Percentiles rank a stretch among this genome's conserved stretches.
phyloP scores from a whole-genome alignment of 2,329 filamentous ascomycete species.

The Diaporthe humulicola region DNA sequence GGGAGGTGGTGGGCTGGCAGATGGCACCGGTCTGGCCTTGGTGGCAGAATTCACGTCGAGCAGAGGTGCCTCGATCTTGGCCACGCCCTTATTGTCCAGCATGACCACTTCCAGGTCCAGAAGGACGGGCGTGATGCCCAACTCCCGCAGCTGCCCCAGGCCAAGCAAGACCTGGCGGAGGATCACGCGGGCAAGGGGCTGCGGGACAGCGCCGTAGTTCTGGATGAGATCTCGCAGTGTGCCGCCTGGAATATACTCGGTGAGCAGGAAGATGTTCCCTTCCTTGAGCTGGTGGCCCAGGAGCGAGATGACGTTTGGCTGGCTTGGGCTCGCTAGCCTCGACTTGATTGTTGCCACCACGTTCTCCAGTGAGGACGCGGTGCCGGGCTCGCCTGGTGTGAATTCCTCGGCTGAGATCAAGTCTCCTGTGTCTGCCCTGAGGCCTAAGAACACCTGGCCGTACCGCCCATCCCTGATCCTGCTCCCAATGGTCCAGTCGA shows the following conservation, averaged over 20 bases:
- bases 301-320: constrained; percentile 22
- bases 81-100: constrained; percentile 4
- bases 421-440: constrained; percentile 29
- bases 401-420: constrained; percentile 32
- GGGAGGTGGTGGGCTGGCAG: background rate
- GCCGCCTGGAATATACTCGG: constrained; percentile 3
- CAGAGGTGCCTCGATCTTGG: constrained; percentile 35
- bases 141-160: constrained; percentile 14
- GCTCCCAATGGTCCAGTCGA: constrained; percentile 6
- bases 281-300: constrained; percentile 16
- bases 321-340: background rate
- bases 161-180: constrained; percentile 21
- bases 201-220: background rate
- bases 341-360: background rate
- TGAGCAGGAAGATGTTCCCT: constrained; percentile 11
- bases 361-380: background rate
- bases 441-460: constrained; percentile 27
- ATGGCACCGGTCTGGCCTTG: background rate
- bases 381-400: background rate
- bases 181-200: background rate
- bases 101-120: background rate
- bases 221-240: constrained; percentile 19
- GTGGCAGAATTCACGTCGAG: background rate
- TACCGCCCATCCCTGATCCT: constrained; percentile 35
- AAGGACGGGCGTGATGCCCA: background rate